phyloP scores from a whole-genome alignment of 495 filamentous ascomycete genomes.

The Podospora didyma region DNA sequence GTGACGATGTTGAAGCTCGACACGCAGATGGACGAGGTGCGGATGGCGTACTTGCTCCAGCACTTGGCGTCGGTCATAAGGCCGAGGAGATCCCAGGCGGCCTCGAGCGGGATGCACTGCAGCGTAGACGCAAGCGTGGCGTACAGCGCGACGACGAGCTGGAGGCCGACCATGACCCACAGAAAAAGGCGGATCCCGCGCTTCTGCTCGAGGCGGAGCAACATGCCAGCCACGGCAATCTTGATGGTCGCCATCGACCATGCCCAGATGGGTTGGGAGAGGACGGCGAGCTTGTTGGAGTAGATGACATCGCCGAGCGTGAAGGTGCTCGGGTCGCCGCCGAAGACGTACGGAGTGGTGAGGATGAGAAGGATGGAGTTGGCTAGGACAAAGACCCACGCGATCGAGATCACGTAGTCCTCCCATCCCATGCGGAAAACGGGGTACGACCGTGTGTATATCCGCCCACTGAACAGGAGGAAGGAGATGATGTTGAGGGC shows the following conservation, averaged over 20 bases:
- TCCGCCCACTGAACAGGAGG: conserved; percentile 8
- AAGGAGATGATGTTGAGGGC: conserved; percentile 18
- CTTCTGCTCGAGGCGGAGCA: conserved; percentile 14
- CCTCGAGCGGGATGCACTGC: conserved; percentile 16
- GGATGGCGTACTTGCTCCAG: conserved; percentile 9
- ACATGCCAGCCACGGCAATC: conserved; percentile 17
- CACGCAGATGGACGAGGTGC: conserved; percentile 12
- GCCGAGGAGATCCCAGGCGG: conserved; percentile 14
- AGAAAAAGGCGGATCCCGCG: conserved; percentile 4
- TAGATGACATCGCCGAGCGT: conserved; percentile 14
- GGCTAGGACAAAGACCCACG: conserved; percentile 11
- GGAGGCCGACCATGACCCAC: conserved; percentile 12
- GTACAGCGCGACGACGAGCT: conserved; percentile 11
- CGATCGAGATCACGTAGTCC: conserved; percentile 14
- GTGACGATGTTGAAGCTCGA: conserved; percentile 18
- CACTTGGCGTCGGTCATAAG: conserved; percentile 9
- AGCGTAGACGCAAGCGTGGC: conserved; percentile 5
- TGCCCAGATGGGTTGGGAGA: conserved; percentile 18
- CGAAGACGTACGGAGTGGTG: conserved; percentile 14
- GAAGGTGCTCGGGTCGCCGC: conserved; percentile 5
- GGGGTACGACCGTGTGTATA: conserved; percentile 9
- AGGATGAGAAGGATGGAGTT: conserved; percentile 12
- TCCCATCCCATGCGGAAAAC: conserved; percentile 16
- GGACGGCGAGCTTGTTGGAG: conserved; percentile 13
- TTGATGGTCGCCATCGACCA: conserved; percentile 20